Evolutionary conservation across 139 green algal species (phyloP), one percentile per base, ranked within the genome.

Genomic region (Chlamydomonas sp.): DNA sequence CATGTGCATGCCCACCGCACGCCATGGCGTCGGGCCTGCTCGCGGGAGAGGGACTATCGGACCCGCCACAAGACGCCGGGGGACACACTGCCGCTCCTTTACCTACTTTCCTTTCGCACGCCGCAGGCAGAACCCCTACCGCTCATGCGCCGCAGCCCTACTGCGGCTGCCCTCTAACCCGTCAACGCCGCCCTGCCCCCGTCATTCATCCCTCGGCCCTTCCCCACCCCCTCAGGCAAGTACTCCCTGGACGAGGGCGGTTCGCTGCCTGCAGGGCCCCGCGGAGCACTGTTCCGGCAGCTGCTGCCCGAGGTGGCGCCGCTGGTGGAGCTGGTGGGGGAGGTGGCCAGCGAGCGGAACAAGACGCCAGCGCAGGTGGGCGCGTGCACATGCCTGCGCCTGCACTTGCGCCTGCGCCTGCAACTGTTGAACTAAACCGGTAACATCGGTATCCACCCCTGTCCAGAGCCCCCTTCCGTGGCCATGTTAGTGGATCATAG

Each of bases 261-360:
- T 3, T 85, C 64, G 14, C 72, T 98, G 84, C 96, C 96, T 0
- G 59, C 84, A 31, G 96, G 96, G 3, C 97, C 96, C 12, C 90
- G 97, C 1, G 95, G 93, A 7, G 61, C 90, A 5, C 92, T 99
- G 10, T 99, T 99, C 85, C 90, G 83, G 84, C 91, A 96, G 85
- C 93, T 99, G 72, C 91, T 99, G 77, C 97, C 97, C 0, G 92
- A 94, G 10, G 63, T 96, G 3, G 72, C 89, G 5, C 93, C 94
- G 9, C 87, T 99, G 83, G 85, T 97, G 66, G 72, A 82, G 5
- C 71, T 84, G 18, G 89, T 99, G 92, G n/a, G 85, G 7, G 91
- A 85, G 31, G 91, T 99, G 16, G 96, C 93, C 15, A n/a, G 88
- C 0, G 77, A 79, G 71, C 91, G 96, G 1, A 75, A 90, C 4